These are phyloP conservation scores for Diutina pseudorugosa DNA, from an alignment of 1,139 yeast genomes.

Conservation along the genomic window DNA sequence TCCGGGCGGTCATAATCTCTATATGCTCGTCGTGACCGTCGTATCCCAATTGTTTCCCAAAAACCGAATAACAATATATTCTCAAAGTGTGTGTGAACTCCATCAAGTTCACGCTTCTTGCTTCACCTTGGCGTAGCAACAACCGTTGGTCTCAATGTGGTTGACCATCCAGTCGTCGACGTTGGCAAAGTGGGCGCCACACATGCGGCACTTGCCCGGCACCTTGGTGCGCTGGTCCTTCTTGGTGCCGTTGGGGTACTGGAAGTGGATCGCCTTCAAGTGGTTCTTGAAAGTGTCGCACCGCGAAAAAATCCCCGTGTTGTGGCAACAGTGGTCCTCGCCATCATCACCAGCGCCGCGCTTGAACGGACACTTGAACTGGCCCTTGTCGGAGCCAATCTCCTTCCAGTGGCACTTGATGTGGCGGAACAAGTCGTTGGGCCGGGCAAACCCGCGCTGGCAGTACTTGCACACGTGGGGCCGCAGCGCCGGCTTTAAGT, in stretches of 20 bases:
- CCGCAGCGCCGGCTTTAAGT: conserved; percentile 57
- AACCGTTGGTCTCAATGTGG: conserved; percentile 49
- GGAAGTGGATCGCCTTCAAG: conserved; percentile 79
- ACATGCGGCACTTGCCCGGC: conserved; percentile 65
- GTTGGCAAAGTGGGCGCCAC: conserved; percentile 49
- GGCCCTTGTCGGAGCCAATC: conserved; percentile 38
- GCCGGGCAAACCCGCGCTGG: conserved; percentile 75
- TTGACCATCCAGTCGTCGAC: conserved; percentile 71
- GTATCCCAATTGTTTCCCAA: neutral
- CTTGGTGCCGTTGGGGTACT: conserved; percentile 78
- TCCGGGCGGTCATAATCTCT: neutral
- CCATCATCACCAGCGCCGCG: conserved; percentile 7
- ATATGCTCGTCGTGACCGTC: neutral
- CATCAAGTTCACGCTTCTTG: neutral
- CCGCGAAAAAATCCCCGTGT: conserved; percentile 72
- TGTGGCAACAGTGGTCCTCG: conserved; percentile 50
- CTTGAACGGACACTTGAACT: conserved; percentile 35
- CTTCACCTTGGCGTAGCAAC: neutral
- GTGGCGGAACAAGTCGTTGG: conserved; percentile 78
- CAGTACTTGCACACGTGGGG: conserved; percentile 75
- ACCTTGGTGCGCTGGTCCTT: conserved; percentile 63
- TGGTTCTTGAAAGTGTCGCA: conserved; percentile 91
- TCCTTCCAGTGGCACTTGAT: conserved; percentile 75
- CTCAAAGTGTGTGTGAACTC: no score
- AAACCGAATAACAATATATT: no score